A percentile compares a stretch with the other conserved stretches of the same genome.
Evolutionary conservation across 805 yeast species (phyloP).

Genomic region (Ogataea dorogensis): DNA sequence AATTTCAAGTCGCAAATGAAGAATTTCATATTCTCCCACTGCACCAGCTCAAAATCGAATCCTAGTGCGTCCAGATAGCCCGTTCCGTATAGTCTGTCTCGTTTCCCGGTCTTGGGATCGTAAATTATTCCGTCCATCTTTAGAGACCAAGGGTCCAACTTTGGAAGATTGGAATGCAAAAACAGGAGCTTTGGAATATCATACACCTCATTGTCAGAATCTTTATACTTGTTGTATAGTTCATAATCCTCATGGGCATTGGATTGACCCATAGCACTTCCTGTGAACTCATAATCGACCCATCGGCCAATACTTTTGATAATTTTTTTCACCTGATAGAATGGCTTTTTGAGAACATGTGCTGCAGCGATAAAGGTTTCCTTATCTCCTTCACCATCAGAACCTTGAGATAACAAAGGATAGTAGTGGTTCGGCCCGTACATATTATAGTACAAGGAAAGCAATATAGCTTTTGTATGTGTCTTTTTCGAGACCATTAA

Average conservation of each 20-base stretch:
- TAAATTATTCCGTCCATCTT: conserved; percentile 41
- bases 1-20: conserved; percentile 51
- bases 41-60: conserved; percentile 56
- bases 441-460: conserved; percentile 59
- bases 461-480: conserved; percentile 51
- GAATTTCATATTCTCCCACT: conserved; percentile 57
- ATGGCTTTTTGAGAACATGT: conserved; percentile 55
- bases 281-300: conserved; percentile 45
- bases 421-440: conserved; percentile 59
- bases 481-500: conserved; percentile 53
- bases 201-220: conserved; percentile 14
- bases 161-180: conserved; percentile 67
- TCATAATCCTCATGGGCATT: conserved; percentile 63
- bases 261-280: conserved; percentile 76
- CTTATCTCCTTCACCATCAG: conserved; percentile 57
- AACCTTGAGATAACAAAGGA: conserved; percentile 47
- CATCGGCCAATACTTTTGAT: conserved; percentile 56
- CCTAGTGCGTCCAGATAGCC: conserved; percentile 52
- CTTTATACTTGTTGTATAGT: conserved; percentile 28
- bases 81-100: conserved; percentile 59
- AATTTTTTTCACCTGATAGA: conserved; percentile 57
- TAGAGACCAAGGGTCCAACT: conserved; percentile 59
- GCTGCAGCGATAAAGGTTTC: conserved; percentile 62
- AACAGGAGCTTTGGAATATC: conserved; percentile 42
- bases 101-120: conserved; percentile 39